These are phyloP conservation scores for Aspergillus bombycis DNA, from an alignment of 2,329 filamentous ascomycete species.

Conservation along the genomic window DNA sequence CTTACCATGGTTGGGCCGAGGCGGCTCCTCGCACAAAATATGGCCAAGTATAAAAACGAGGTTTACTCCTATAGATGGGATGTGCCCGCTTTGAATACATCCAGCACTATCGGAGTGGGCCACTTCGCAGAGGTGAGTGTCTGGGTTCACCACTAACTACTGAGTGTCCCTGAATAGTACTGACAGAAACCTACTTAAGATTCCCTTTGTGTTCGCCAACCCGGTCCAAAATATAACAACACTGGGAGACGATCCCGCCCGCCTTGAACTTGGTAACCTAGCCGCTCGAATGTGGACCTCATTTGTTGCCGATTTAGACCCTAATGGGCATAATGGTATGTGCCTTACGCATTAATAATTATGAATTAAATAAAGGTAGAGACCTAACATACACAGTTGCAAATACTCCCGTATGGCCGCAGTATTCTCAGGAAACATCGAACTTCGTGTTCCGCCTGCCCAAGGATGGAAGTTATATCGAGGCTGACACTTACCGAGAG, in stretches of 20 bases:
- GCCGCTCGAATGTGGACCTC: constrained; percentile 38
- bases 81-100: constrained; percentile 30
- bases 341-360: not conserved
- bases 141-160: not conserved
- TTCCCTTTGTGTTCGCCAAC: constrained; percentile 37
- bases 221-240: constrained; percentile 32
- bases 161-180: too few species aligned
- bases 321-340: constrained; percentile 33
- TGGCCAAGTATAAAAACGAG: constrained; percentile 22
- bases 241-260: constrained; percentile 28
- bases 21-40: constrained; percentile 30
- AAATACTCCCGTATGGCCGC: constrained; percentile 28
- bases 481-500: constrained; percentile 30
- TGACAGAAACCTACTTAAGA: constrained; percentile 23
- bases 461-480: constrained; percentile 28
- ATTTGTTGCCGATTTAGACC: constrained; percentile 32
- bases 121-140: constrained; percentile 34
- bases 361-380: not conserved
- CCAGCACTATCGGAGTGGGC: constrained; percentile 31
- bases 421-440: constrained; percentile 18
- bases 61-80: constrained; percentile 37
- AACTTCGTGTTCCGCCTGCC: constrained; percentile 36
- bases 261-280: constrained; percentile 31
- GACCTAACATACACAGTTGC: constrained; percentile 19
- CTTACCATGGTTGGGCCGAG: constrained; percentile 33